These are phyloP conservation scores for Globisporangium paddicum DNA, from an alignment of 352 stramenopile species.

Conservation along the genomic window DNA sequence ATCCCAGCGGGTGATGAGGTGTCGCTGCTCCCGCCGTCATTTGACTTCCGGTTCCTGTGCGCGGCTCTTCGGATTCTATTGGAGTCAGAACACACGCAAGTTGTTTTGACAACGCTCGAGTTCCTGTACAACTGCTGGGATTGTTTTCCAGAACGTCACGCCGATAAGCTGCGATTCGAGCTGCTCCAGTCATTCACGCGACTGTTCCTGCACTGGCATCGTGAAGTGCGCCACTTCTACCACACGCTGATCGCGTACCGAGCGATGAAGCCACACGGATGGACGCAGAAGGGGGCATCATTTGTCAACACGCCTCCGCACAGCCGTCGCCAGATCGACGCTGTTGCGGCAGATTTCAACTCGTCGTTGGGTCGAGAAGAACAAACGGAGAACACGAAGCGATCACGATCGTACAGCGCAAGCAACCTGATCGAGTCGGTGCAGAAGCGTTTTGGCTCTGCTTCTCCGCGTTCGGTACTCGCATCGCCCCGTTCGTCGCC, in stretches of 20 bases:
- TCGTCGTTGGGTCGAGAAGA: conserved; percentile 73
- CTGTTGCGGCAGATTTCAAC: conserved; percentile 84
- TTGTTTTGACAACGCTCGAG: conserved; percentile 82
- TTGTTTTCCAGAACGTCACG: conserved; percentile 84
- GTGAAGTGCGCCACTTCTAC: conserved; percentile 85
- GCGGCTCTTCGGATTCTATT: conserved; percentile 76
- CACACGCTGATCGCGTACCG: conserved; percentile 83
- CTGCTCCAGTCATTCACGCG: conserved; percentile 73
- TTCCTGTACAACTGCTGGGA: conserved; percentile 91
- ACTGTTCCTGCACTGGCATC: conserved; percentile 85
- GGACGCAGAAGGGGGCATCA: conserved; percentile 78
- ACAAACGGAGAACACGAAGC: conserved; percentile 37
- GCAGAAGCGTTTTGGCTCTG: conserved; percentile 66
- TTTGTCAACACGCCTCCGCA: conserved; percentile 87
- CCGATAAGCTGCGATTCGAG: conserved; percentile 82
- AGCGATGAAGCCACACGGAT: conserved; percentile 82
- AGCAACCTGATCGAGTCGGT: conserved; percentile 83
- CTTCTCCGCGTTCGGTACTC: conserved; percentile 43
- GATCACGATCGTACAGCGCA: conserved; percentile 74
- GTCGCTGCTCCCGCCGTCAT: conserved; percentile 78
- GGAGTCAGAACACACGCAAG: conserved; percentile 81
- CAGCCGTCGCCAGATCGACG: conserved; percentile 83
- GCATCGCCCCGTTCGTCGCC: conserved; percentile 61
- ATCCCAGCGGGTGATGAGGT: conserved; percentile 86
- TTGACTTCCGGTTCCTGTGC: conserved; percentile 86